These are phyloP conservation scores for Paramyrothecium sp. DNA, from an alignment of 2,329 filamentous ascomycete genomes.

Conservation along the genomic window DNA sequence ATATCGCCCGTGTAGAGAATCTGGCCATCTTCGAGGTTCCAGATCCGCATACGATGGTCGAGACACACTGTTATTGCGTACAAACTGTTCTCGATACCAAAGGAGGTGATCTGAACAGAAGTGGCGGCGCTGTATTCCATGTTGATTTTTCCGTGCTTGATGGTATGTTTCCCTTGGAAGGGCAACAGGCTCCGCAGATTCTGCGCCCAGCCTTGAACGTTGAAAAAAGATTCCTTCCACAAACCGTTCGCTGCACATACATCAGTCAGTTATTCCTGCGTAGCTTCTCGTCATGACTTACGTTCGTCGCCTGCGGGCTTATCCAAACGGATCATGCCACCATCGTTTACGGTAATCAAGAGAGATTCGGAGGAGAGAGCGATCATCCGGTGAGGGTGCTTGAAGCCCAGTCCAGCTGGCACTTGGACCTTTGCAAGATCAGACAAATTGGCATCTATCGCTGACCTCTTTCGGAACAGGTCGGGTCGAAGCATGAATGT, in stretches of 20 bases:
- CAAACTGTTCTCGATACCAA: conserved; percentile 47
- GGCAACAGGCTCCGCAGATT: conserved; percentile 65
- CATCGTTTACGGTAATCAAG: conserved; percentile 78
- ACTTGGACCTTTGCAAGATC: conserved; percentile 75
- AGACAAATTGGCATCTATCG: conserved; percentile 70
- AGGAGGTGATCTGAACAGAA: conserved; percentile 54
- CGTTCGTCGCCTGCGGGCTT: conserved; percentile 49
- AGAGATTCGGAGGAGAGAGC: conserved; percentile 73
- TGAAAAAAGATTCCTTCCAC: conserved; percentile 74
- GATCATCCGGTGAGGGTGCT: conserved; percentile 76
- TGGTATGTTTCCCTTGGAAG: conserved; percentile 62
- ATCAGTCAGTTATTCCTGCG: conserved; percentile 1
- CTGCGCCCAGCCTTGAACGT: conserved; percentile 69
- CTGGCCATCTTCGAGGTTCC: conserved; percentile 82
- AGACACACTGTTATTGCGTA: conserved; percentile 79
- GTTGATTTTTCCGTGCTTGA: conserved; percentile 61
- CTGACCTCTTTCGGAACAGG: conserved; percentile 70
- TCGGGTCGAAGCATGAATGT: conserved; percentile 81
- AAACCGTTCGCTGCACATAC: conserved; percentile 12
- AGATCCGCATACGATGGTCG: conserved; percentile 85
- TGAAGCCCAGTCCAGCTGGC: conserved; percentile 73
- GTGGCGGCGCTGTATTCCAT: conserved; percentile 68
- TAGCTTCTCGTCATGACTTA: conserved; percentile 26
- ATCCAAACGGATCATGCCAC: conserved; percentile 70
- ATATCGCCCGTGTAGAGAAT: conserved; percentile 77